Conservation (phyloP, 257 asterid species). For the Solanum etuberosum region DNA sequence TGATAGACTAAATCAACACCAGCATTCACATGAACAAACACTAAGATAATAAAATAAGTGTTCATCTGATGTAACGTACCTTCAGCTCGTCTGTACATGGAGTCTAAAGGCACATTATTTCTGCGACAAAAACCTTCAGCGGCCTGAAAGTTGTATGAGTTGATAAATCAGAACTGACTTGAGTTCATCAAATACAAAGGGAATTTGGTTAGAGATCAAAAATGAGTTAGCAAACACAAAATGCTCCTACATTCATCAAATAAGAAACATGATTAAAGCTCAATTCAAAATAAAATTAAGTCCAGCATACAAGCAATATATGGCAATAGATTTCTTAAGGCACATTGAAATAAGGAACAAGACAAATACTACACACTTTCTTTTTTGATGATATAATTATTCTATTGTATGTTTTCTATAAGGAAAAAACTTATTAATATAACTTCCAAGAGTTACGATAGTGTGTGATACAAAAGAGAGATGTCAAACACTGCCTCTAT, state of each 20-base stretch:
- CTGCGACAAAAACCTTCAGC: conserved; percentile 97
- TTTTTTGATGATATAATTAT: neutral
- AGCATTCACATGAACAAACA: neutral
- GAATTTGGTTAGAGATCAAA: neutral
- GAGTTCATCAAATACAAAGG: neutral
- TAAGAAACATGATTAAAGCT: neutral
- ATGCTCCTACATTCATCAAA: neutral
- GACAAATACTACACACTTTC: neutral
- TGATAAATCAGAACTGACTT: neutral
- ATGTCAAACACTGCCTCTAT: neutral
- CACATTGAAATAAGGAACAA: neutral
- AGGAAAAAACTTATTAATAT: neutral
- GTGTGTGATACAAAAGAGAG: neutral
- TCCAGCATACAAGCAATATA: neutral
- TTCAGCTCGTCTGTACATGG: conserved; percentile 68
- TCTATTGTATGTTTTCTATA: neutral
- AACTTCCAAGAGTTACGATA: neutral
- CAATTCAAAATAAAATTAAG: neutral
- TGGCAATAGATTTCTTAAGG: neutral
- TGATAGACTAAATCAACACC: neutral
- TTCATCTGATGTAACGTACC: conserved; percentile 28
- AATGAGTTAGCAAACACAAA: neutral
- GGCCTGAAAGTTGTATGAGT: conserved; percentile 39
- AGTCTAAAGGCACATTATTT: conserved; percentile 62
- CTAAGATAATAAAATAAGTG: neutral